Conservation (phyloP, 768 basidiomycete genomes). For the Boletus speciosus region DNA sequence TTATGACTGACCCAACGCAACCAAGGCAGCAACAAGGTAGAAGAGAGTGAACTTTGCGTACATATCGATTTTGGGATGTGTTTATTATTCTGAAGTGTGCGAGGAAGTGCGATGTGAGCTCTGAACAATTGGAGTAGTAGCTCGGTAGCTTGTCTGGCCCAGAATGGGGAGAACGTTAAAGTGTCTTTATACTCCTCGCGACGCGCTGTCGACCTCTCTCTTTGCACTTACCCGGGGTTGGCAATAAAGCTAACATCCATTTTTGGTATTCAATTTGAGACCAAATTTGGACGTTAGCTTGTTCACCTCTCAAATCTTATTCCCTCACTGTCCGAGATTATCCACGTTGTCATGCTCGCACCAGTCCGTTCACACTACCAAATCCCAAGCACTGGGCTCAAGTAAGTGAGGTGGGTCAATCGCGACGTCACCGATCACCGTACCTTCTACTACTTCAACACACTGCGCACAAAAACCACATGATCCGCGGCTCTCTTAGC, state of each 20-base stretch:
- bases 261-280: constrained; percentile 22
- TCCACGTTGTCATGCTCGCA: not conserved
- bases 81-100: constrained; percentile 28
- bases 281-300: constrained; percentile 29
- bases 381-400: too few species aligned
- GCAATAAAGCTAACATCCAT: constrained; percentile 15
- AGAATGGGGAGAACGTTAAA: not conserved
- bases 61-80: constrained; percentile 24
- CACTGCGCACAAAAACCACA: not conserved
- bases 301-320: constrained; percentile 9
- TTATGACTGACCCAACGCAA: constrained; percentile 21
- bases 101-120: not conserved
- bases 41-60: constrained; percentile 27
- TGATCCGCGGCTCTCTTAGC: too few species aligned
- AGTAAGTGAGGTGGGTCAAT: too few species aligned
- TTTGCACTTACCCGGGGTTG: constrained; percentile 29
- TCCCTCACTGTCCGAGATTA: not conserved
- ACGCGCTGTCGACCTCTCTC: constrained; percentile 5
- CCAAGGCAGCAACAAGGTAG: constrained; percentile 30
- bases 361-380: not conserved
- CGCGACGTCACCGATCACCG: too few species aligned
- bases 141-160: constrained; percentile 1
- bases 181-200: constrained; percentile 24
- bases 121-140: constrained; percentile 32
- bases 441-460: not conserved